These are phyloP conservation scores for Raphanus hybrid DNA, from an alignment of 441 rosid species.

Conservation along the genomic window DNA sequence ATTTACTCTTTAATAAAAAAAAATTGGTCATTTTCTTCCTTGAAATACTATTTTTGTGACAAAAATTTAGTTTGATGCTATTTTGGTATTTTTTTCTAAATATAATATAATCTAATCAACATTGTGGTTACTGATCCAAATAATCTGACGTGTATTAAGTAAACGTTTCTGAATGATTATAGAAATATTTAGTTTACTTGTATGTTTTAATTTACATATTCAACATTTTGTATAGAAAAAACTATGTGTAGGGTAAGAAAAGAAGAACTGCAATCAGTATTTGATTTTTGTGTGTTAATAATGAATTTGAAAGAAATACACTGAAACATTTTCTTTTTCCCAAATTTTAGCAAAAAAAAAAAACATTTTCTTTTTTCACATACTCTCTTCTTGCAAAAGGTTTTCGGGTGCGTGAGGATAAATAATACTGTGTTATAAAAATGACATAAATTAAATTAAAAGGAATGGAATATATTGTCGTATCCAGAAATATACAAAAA, in stretches of 20 bases:
- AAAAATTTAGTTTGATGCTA: too few species aligned
- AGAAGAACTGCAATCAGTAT: background rate
- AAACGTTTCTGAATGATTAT: background rate
- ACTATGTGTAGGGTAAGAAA: background rate
- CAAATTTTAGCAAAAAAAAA: too few species aligned
- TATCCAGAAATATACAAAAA: conserved; percentile 1
- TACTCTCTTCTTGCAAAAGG: background rate
- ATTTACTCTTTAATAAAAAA: too few species aligned
- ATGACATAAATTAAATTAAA: background rate
- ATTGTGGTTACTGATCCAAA: background rate
- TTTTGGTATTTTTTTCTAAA: too few species aligned
- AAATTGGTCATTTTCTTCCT: too few species aligned
- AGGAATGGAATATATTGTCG: conserved; percentile 1
- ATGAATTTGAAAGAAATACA: conserved; percentile 2
- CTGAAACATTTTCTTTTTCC: background rate
- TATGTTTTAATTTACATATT: background rate
- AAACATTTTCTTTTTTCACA: background rate
- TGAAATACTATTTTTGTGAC: too few species aligned
- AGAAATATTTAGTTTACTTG: background rate
- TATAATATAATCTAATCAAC: background rate
- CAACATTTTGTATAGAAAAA: background rate
- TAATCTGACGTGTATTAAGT: background rate
- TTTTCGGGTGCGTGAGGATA: background rate
- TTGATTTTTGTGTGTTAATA: background rate
- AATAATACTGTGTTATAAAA: background rate